Percentiles rank a stretch among this genome's conserved stretches.
Evolutionary conservation across 306 rosid genomes (phyloP).

Genomic region (Dryas drummondii): DNA sequence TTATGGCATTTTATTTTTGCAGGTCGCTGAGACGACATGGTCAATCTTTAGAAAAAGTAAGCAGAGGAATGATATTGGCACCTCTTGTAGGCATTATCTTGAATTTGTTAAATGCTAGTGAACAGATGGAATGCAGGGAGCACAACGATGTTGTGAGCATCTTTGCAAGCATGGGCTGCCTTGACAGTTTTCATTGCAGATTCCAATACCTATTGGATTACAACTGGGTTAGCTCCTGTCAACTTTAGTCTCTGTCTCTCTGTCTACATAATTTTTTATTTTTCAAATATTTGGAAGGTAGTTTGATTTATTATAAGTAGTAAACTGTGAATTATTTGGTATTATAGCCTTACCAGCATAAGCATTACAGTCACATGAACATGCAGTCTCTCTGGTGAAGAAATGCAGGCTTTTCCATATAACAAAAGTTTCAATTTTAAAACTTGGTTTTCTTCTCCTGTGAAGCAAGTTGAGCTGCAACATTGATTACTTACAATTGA

Average conservation of each 20-base stretch:
- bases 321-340: too few relatives aligned
- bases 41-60: constrained; percentile 78
- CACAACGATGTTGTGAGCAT: constrained; percentile 72
- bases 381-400: not conserved
- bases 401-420: too few relatives aligned
- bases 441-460: not conserved
- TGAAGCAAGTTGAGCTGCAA: not conserved
- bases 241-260: not conserved
- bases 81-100: constrained; percentile 87
- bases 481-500: not conserved
- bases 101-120: constrained; percentile 76
- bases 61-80: constrained; percentile 90
- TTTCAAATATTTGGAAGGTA: not conserved
- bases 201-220: constrained; percentile 83
- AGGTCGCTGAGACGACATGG: constrained; percentile 81
- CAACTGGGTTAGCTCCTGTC: constrained; percentile 71
- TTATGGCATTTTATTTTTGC: constrained; percentile 18
- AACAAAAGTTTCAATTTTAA: too few relatives aligned
- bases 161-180: constrained; percentile 92
- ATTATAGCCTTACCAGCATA: too few relatives aligned
- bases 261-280: not conserved
- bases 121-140: constrained; percentile 49
- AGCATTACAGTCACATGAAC: not conserved
- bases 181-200: constrained; percentile 69
- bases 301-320: not conserved